Conservation (phyloP, 345 rosid species). For the Isatis tinctoria region DNA sequence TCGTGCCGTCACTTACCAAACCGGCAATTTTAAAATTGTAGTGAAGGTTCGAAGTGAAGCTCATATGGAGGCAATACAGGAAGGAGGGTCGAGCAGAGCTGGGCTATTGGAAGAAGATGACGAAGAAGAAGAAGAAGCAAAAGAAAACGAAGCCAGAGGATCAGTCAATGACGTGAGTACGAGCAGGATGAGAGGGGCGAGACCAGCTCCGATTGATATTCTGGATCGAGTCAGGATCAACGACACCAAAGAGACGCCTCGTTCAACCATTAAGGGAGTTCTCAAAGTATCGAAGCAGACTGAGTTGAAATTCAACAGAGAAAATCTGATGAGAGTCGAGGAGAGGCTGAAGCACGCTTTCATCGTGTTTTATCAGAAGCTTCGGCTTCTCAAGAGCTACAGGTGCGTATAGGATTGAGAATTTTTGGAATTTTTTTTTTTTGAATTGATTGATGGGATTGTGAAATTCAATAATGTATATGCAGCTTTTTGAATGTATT, state of each 20-base stretch:
- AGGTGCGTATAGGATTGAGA: slow-evolving; percentile 19
- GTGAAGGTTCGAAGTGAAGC: slow-evolving; percentile 11
- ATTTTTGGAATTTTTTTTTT: neutral
- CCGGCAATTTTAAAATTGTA: neutral
- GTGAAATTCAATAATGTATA: neutral
- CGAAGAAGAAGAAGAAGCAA: neutral
- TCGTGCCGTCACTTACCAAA: neutral
- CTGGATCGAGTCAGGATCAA: slow-evolving; percentile 47
- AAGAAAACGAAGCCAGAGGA: neutral
- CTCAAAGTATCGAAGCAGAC: slow-evolving; percentile 36
- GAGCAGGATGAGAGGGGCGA: neutral
- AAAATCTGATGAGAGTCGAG: slow-evolving; percentile 50
- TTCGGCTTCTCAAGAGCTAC: slow-evolving; percentile 67
- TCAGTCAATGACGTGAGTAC: neutral
- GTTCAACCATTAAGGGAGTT: slow-evolving; percentile 56
- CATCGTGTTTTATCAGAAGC: slow-evolving; percentile 59
- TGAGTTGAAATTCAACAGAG: slow-evolving; percentile 48
- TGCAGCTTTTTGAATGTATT: slow-evolving; percentile 65
- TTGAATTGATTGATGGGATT: neutral
- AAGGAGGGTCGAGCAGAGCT: slow-evolving; percentile 36
- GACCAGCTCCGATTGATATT: slow-evolving; percentile 53
- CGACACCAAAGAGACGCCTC: slow-evolving; percentile 51
- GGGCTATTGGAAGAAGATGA: slow-evolving; percentile 33
- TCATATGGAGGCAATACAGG: slow-evolving; percentile 48
- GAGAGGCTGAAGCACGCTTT: slow-evolving; percentile 51